Base-by-base conservation (phyloP, 352 stramenopile genomes). In the Pythium pyrilobum region DNA sequence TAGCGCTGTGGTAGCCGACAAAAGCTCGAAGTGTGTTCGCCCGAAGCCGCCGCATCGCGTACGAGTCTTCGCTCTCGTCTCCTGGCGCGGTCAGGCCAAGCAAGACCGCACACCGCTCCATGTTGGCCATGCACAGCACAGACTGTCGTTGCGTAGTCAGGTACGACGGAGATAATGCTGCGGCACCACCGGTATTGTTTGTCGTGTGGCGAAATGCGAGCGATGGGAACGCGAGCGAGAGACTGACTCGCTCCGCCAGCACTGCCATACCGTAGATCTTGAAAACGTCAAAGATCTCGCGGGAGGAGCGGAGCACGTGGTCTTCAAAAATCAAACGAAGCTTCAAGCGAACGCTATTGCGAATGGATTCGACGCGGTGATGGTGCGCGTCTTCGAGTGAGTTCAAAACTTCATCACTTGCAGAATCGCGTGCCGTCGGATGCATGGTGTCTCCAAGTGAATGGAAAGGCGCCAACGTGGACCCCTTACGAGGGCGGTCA, bases 251-350 rank as follows among this genome's bases (percentile, higher is more conserved):
- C 52, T 92, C 79, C 3, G 76, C 71, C 4, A 92, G 64, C 32
- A 89, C 74, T 3, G 79, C 68, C 79, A 90, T 89, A 37, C 81
- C 81, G 56, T 92, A 90, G 44, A 86, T 66, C 58, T 89, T 89
- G 53, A 92, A 92, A 20, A 92, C 72, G 20, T 92, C 71, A 56
- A 90, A 92, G 25, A 86, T 72, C 49, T 89, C 81, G 2, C 59
- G 59, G 10, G 81, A 92, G 4, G 63, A 64, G 9, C 67, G 67
- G 18, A 89, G 42, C 5, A 92, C 56, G 44, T 92, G 79, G 0
- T 64, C 47, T 2, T 45, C 13, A 6, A 38, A 5, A 4, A 67
- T 31, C 2, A 53, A 20, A 21, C 48, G 27, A 34, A 67, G 46
- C 18, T 51, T 48, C 10, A 58, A 16, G 6, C 25, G 38, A 20